phyloP scores from a whole-genome alignment of 2,329 filamentous ascomycete species.

The Monilinia polystroma region DNA sequence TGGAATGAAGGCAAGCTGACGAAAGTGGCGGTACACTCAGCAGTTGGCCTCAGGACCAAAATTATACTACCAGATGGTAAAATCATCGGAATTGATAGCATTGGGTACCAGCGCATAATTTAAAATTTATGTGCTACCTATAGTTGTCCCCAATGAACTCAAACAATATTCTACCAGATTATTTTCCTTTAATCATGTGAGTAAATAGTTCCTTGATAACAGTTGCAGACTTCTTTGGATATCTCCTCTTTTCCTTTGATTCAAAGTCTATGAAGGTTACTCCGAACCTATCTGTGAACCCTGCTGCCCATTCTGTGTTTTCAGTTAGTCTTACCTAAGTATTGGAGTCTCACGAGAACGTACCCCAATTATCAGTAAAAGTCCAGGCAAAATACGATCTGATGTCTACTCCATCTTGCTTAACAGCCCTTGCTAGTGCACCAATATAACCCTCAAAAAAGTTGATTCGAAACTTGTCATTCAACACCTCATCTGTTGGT shows the following conservation, averaged over 20 bases:
- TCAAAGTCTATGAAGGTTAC: conserved; percentile 80
- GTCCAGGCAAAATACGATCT: conserved; percentile 83
- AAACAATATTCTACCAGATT: not conserved
- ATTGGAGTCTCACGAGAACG: not conserved
- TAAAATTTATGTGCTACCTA: not conserved
- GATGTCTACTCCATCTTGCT: conserved; percentile 72
- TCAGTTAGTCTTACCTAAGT: not conserved
- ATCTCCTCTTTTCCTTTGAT: conserved; percentile 67
- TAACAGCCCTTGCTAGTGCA: conserved; percentile 70
- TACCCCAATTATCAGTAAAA: conserved; percentile 60
- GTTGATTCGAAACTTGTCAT: conserved; percentile 76
- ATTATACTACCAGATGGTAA: conserved; percentile 1
- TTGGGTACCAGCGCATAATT: conserved; percentile 1
- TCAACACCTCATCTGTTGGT: conserved; percentile 63
- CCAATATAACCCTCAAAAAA: conserved; percentile 77
- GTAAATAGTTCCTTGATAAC: conserved; percentile 70
- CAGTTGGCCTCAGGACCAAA: not conserved
- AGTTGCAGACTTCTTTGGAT: conserved; percentile 78
- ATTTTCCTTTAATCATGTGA: conserved; percentile 62
- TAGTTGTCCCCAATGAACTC: not conserved
- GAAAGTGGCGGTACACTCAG: not conserved
- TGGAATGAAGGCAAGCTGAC: not conserved
- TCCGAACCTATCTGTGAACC: conserved; percentile 80
- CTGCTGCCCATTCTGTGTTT: conserved; percentile 56
- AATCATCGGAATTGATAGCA: not conserved